A percentile compares a stretch with the other conserved stretches of the same genome.
phyloP scores from a whole-genome alignment of 768 basidiomycete species.

The Leccinum subtestaceum region DNA sequence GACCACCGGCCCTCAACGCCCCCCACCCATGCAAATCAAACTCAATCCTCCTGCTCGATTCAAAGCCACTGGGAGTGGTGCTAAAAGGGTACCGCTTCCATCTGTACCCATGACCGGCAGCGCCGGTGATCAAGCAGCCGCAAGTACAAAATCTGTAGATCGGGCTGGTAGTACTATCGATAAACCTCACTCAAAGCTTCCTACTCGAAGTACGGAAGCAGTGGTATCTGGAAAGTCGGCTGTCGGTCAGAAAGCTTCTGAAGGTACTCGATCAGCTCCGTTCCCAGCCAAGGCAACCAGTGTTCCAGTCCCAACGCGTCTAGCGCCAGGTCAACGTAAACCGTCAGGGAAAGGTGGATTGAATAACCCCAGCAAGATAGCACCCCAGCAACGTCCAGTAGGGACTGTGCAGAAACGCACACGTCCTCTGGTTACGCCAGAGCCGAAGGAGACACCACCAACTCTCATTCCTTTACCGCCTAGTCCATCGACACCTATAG shows the following conservation, averaged over 20 bases:
- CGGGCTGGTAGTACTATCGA: not conserved
- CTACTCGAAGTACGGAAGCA: constrained; percentile 5
- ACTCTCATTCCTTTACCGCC: constrained; percentile 19
- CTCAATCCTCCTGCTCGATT: constrained; percentile 22
- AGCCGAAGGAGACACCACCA: constrained; percentile 16
- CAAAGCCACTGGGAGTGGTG: constrained; percentile 30
- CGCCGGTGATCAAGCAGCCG: constrained; percentile 1
- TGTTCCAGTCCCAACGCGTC: not conserved
- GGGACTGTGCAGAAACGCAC: constrained; percentile 8
- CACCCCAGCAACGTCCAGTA: constrained; percentile 9
- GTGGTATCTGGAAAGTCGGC: constrained; percentile 1
- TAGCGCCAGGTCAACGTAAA: constrained; percentile 8
- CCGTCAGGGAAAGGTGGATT: constrained; percentile 7
- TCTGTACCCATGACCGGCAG: constrained; percentile 5
- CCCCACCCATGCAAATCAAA: constrained; percentile 23
- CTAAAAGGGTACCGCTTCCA: constrained; percentile 33
- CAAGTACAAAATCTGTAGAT: constrained; percentile 1
- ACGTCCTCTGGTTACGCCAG: constrained; percentile 12
- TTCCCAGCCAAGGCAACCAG: constrained; percentile 11
- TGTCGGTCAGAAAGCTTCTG: constrained; percentile 10
- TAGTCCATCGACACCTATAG: constrained; percentile 20
- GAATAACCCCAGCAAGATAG: constrained; percentile 1
- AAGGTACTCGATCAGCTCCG: constrained; percentile 4
- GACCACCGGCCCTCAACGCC: constrained; percentile 26
- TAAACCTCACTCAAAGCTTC: constrained; percentile 11